Evolutionary conservation across 2,329 filamentous ascomycete genomes (phyloP).

Genomic region (Claviceps arundinis): DNA sequence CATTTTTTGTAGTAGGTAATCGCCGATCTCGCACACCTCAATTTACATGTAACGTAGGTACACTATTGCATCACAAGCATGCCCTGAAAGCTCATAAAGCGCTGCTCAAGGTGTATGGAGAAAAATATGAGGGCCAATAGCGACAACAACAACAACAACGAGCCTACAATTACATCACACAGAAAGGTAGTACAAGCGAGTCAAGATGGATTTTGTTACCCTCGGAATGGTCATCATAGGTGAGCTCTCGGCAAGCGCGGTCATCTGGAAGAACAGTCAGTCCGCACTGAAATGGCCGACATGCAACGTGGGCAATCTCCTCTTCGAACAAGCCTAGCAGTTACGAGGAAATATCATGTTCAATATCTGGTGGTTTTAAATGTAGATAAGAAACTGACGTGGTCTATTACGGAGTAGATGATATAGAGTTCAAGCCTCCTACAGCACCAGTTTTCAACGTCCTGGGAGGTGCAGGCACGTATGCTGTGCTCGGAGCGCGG

Average conservation of each 20-base stretch:
- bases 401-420: constrained; percentile 43
- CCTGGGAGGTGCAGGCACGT: constrained; percentile 81
- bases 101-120: neutral
- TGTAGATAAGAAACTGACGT: neutral
- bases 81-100: too few relatives aligned
- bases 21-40: too few relatives aligned
- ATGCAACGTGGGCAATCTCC: neutral
- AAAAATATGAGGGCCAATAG: neutral
- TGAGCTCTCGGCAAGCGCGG: constrained; percentile 24
- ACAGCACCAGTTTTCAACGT: constrained; percentile 58
- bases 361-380: neutral
- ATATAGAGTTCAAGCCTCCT: constrained; percentile 73
- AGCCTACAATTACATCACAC: neutral
- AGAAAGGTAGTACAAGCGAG: neutral
- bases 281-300: neutral
- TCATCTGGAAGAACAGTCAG: neutral
- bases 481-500: constrained; percentile 75
- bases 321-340: neutral
- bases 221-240: constrained; percentile 65
- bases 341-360: neutral
- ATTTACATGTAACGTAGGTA: too few relatives aligned
- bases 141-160: neutral
- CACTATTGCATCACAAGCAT: too few relatives aligned
- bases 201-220: constrained; percentile 48
- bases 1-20: too few relatives aligned